Conservation (phyloP, 202 grass and related monocot species). For the Digitaria exilis region DNA sequence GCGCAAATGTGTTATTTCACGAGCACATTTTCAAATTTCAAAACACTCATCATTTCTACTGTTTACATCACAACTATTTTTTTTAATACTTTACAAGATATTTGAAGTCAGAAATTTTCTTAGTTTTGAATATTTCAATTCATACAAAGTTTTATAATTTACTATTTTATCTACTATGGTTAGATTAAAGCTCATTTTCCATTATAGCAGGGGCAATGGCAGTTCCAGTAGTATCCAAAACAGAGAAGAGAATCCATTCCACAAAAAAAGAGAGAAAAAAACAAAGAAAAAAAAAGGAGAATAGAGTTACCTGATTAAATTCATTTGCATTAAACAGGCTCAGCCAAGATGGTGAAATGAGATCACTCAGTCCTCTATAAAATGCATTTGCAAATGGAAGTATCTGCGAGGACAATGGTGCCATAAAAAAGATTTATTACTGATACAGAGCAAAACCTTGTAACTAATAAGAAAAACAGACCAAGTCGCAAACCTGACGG, state of each 20-base stretch:
- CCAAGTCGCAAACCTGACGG: conserved; percentile 58
- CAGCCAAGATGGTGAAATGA: conserved; percentile 91
- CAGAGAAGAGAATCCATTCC: background rate
- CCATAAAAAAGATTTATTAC: conserved; percentile 15
- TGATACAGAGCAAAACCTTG: conserved; percentile 27
- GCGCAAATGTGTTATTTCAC: background rate
- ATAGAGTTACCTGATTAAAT: conserved; percentile 89
- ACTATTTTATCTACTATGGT: background rate
- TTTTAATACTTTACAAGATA: background rate
- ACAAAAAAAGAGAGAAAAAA: background rate
- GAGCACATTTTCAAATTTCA: background rate
- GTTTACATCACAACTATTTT: background rate
- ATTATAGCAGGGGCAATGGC: background rate
- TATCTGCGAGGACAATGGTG: conserved; percentile 64
- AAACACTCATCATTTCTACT: background rate
- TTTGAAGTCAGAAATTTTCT: background rate
- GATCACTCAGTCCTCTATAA: conserved; percentile 89
- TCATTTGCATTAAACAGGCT: conserved; percentile 99
- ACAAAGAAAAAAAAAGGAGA: too few species aligned
- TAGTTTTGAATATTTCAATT: conserved; percentile 2
- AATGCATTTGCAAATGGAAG: conserved; percentile 96
- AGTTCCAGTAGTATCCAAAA: conserved; percentile 22
- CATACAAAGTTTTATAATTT: background rate
- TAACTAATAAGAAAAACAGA: conserved; percentile 18
- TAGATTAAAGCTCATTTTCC: background rate